phyloP scores from a whole-genome alignment of 306 rosid genomes.

The Astragalus membranaceus region DNA sequence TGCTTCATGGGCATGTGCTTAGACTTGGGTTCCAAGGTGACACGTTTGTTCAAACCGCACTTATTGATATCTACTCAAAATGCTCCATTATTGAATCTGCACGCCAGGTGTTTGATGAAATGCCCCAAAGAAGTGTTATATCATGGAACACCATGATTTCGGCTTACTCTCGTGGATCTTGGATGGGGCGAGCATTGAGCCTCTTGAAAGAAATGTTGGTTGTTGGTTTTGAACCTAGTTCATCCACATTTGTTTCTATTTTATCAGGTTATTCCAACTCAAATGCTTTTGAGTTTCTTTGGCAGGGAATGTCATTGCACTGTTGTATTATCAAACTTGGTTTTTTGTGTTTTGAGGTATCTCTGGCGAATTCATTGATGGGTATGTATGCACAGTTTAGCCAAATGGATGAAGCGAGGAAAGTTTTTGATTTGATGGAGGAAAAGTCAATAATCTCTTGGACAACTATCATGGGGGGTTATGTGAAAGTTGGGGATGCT shows the following conservation, averaged over 20 bases:
- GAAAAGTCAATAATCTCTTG: constrained; percentile 39
- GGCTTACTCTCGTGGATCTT: constrained; percentile 38
- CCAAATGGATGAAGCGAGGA: constrained; percentile 26
- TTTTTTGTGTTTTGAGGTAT: constrained; percentile 21
- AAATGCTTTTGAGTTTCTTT: background rate
- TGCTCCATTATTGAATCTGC: constrained; percentile 24
- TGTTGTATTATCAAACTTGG: constrained; percentile 38
- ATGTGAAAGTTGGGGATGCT: constrained; percentile 24
- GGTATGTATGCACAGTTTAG: constrained; percentile 32
- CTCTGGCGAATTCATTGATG: constrained; percentile 37
- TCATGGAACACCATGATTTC: constrained; percentile 64
- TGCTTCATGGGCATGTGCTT: constrained; percentile 39
- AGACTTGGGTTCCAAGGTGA: constrained; percentile 37
- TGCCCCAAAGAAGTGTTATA: constrained; percentile 42
- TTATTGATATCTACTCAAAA: constrained; percentile 40
- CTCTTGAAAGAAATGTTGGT: constrained; percentile 39
- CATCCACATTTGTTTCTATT: constrained; percentile 32
- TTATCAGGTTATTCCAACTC: constrained; percentile 27
- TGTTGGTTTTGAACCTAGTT: constrained; percentile 30
- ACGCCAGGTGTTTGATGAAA: constrained; percentile 40
- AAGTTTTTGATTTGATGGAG: constrained; percentile 30
- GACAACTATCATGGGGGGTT: constrained; percentile 41
- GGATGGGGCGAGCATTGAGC: constrained; percentile 27
- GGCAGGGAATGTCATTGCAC: constrained; percentile 30
- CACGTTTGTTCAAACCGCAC: constrained; percentile 39